Percentiles rank a stretch among this genome's conserved stretches.
phyloP scores from a whole-genome alignment of 2,329 filamentous ascomycete genomes.

The Penicillium sclerotigenum region DNA sequence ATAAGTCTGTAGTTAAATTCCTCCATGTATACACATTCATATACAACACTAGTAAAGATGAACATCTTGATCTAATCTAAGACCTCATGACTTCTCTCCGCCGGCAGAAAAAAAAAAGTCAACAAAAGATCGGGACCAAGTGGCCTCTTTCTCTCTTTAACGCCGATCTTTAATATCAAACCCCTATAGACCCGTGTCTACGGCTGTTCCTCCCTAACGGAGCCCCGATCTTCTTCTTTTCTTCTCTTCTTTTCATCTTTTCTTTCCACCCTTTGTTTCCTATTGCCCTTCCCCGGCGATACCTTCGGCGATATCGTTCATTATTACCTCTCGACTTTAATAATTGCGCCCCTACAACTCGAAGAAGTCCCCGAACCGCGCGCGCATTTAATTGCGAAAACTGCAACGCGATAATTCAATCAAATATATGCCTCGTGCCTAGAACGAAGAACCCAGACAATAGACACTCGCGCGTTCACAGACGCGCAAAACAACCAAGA shows the following conservation, averaged over 20 bases:
- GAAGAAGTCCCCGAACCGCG: neutral
- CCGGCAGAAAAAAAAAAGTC: constrained; percentile 10
- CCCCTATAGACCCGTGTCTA: neutral
- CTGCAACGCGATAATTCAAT: neutral
- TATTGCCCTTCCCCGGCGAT: neutral
- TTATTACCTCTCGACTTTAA: neutral
- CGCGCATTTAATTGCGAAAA: neutral
- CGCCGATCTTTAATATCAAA: constrained; percentile 5
- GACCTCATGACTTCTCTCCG: constrained; percentile 3
- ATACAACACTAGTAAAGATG: too few relatives aligned
- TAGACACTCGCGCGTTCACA: neutral
- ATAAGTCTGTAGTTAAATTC: neutral
- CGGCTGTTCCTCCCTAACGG: neutral
- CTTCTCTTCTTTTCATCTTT: neutral
- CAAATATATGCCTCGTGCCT: constrained; percentile 2
- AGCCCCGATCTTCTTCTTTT: neutral
- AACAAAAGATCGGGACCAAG: constrained; percentile 7
- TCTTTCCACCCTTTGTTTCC: neutral
- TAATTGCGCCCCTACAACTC: neutral
- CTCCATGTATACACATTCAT: too few relatives aligned
- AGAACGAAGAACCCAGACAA: neutral
- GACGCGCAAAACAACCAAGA: constrained; percentile 20
- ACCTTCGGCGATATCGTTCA: neutral
- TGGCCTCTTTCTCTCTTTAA: constrained; percentile 5
- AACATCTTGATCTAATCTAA: neutral